phyloP scores from a whole-genome alignment of 2,329 filamentous ascomycete species.

The Aspergillus sp. region DNA sequence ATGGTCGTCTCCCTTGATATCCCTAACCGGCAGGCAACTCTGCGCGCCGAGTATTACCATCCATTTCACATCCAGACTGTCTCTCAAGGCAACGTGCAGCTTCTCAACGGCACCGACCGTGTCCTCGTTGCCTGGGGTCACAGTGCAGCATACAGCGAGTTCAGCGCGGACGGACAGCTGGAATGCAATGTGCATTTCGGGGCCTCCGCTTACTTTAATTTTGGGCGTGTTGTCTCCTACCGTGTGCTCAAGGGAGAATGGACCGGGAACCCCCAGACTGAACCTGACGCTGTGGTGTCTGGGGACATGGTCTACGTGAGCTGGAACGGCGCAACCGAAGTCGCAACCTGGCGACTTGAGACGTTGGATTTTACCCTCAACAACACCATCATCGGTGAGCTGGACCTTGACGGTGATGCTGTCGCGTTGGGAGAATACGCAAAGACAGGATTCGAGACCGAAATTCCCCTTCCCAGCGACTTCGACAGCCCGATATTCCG shows the following conservation, averaged over 20 bases:
- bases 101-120: slow-evolving; percentile 35
- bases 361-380: slow-evolving; percentile 13
- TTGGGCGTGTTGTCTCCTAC: slow-evolving; percentile 55
- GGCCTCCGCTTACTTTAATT: slow-evolving; percentile 46
- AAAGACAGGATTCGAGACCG: slow-evolving; percentile 35
- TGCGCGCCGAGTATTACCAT: slow-evolving; percentile 19
- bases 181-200: slow-evolving; percentile 34
- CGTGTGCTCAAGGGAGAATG: slow-evolving; percentile 55
- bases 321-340: slow-evolving; percentile 40
- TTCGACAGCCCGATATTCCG: slow-evolving; percentile 16
- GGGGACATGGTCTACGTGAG: slow-evolving; percentile 27
- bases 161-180: slow-evolving; percentile 21
- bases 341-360: slow-evolving; percentile 31
- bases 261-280: slow-evolving; percentile 49
- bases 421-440: slow-evolving; percentile 12
- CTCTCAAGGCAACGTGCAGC: slow-evolving; percentile 18
- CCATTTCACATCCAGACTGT: slow-evolving; percentile 1
- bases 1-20: slow-evolving; percentile 34
- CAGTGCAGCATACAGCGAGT: slow-evolving; percentile 53
- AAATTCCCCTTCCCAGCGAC: slow-evolving; percentile 20
- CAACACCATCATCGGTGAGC: slow-evolving; percentile 14
- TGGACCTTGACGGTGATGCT: slow-evolving; percentile 14
- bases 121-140: slow-evolving; percentile 54
- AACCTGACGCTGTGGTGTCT: slow-evolving; percentile 23
- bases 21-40: slow-evolving; percentile 49